Conservation (phyloP, 768 basidiomycete species). For the Russula foetens region DNA sequence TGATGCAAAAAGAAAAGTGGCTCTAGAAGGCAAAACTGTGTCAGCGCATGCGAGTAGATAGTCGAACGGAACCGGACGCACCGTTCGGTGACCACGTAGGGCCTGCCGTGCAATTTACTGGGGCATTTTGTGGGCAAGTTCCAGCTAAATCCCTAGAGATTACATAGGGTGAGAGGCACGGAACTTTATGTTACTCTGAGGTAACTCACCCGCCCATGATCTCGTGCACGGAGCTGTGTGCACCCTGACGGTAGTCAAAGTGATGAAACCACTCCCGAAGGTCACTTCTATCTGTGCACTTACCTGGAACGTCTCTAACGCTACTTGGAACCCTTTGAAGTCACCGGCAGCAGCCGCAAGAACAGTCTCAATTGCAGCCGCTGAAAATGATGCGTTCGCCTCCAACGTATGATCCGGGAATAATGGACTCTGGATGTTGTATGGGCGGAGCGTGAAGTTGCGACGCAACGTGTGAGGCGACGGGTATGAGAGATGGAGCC, state of each 20-base stretch:
- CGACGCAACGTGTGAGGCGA: slow-evolving; percentile 29
- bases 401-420: slow-evolving; percentile 21
- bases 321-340: slow-evolving; percentile 27
- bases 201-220: slow-evolving; percentile 27
- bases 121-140: too few relatives aligned
- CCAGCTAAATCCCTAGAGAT: too few relatives aligned
- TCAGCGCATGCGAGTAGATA: background rate
- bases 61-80: background rate
- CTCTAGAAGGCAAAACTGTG: slow-evolving; percentile 20
- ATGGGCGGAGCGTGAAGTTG: slow-evolving; percentile 30
- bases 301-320: slow-evolving; percentile 27
- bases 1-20: slow-evolving; percentile 33
- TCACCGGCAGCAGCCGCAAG: slow-evolving; percentile 26
- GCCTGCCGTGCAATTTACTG: slow-evolving; percentile 22
- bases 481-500: slow-evolving; percentile 27
- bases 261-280: background rate
- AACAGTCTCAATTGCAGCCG: slow-evolving; percentile 22
- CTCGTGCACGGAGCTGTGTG: slow-evolving; percentile 28
- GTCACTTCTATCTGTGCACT: background rate
- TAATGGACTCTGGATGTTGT: slow-evolving; percentile 2
- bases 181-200: background rate
- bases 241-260: slow-evolving; percentile 21
- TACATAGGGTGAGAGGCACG: background rate
- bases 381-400: slow-evolving; percentile 26
- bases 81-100: slow-evolving; percentile 30